phyloP scores from a whole-genome alignment of 176 grass and related monocot genomes.

The Triticum urartu region DNA sequence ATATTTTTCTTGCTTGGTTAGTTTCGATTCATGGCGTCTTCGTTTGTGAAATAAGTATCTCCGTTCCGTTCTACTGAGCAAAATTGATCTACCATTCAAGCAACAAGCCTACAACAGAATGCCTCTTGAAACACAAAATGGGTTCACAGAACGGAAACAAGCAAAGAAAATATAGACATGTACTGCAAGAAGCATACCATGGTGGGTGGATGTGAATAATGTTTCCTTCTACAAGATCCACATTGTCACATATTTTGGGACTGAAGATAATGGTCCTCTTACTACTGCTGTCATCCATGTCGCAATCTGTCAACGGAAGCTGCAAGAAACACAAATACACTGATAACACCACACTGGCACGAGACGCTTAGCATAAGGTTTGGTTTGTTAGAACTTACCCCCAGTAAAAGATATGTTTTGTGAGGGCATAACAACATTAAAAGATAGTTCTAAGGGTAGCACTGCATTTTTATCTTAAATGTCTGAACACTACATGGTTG shows the following conservation, averaged over 20 bases:
- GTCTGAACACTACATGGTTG: not conserved
- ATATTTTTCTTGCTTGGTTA: not conserved
- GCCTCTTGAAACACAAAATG: not conserved
- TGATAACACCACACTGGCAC: not conserved
- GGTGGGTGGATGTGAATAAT: slow-evolving; percentile 68
- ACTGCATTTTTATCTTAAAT: not conserved
- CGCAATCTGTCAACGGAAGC: slow-evolving; percentile 11
- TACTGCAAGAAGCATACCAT: slow-evolving; percentile 52
- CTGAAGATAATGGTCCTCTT: slow-evolving; percentile 75
- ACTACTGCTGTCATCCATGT: slow-evolving; percentile 29
- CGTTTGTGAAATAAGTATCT: not conserved
- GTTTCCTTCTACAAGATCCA: slow-evolving; percentile 76
- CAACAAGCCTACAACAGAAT: not conserved
- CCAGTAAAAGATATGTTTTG: not conserved
- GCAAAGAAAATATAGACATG: slow-evolving; percentile 11
- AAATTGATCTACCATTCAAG: not conserved
- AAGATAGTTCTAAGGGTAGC: not conserved
- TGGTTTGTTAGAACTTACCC: slow-evolving; percentile 1
- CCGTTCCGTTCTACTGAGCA: not conserved
- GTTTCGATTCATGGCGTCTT: not conserved
- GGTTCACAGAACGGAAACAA: slow-evolving; percentile 8
- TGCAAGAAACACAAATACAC: slow-evolving; percentile 35
- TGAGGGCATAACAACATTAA: not conserved
- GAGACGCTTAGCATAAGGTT: slow-evolving; percentile 14
- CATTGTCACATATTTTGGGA: slow-evolving; percentile 70